Evolutionary conservation across 2,329 filamentous ascomycete species (phyloP).

Genomic region (Lomentospora prolificans): DNA sequence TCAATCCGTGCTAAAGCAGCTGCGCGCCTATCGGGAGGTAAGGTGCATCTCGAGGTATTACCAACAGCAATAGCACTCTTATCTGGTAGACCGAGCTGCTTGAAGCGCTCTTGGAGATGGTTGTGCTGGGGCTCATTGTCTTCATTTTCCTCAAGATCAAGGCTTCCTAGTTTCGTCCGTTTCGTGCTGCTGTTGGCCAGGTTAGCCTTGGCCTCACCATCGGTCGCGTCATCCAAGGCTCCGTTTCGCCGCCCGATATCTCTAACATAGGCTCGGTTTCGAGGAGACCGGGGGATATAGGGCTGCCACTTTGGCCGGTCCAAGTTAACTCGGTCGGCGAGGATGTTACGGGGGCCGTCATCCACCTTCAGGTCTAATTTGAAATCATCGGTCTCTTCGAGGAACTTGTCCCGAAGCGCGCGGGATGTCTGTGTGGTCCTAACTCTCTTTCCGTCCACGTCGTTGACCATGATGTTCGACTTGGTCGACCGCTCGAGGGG

Average conservation of each 20-base stretch:
- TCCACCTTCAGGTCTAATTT: conserved; percentile 5
- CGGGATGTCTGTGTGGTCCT: conserved; percentile 12
- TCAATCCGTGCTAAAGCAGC: conserved; percentile 46
- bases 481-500: background rate
- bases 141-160: background rate
- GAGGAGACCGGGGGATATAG: conserved; percentile 30
- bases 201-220: background rate
- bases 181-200: background rate
- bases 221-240: background rate
- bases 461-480: background rate
- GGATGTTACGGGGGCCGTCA: background rate
- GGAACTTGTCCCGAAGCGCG: conserved; percentile 25
- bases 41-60: conserved; percentile 30
- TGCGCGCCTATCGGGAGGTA: conserved; percentile 41
- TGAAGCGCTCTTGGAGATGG: conserved; percentile 34
- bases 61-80: conserved; percentile 20
- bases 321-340: conserved; percentile 12
- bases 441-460: conserved; percentile 9
- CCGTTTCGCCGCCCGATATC: background rate
- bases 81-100: conserved; percentile 31
- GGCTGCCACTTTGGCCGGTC: conserved; percentile 29
- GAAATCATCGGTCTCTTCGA: conserved; percentile 18
- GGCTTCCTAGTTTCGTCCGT: background rate
- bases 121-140: conserved; percentile 26
- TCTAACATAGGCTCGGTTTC: conserved; percentile 20